Conservation (phyloP, 306 rosid genomes). For the Fragaria nilgerrensis region DNA sequence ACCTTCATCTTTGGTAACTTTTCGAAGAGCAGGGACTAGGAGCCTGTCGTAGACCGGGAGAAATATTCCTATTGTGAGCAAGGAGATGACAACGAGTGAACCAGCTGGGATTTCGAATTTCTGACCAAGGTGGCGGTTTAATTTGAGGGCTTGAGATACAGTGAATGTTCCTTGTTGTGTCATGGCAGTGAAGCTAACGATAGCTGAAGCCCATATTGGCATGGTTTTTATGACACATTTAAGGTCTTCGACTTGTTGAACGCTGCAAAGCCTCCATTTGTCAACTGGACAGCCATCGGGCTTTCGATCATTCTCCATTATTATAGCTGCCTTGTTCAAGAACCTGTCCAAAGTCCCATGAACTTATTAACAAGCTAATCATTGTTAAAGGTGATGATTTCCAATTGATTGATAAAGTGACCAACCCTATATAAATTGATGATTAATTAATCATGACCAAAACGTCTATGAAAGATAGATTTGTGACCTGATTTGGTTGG, state of each 20-base stretch:
- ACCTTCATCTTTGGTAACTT: constrained; percentile 43
- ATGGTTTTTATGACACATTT: constrained; percentile 52
- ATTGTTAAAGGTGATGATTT: not conserved
- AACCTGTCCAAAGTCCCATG: constrained; percentile 19
- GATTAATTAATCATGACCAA: not conserved
- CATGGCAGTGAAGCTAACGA: constrained; percentile 38
- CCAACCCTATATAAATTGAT: not conserved
- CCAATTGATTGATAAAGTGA: not conserved
- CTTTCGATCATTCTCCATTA: constrained; percentile 42
- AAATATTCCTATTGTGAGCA: constrained; percentile 43
- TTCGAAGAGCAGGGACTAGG: constrained; percentile 46
- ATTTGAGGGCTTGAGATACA: constrained; percentile 55
- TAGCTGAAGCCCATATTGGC: constrained; percentile 58
- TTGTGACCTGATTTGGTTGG: constrained; percentile 54
- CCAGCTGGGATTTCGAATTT: constrained; percentile 65
- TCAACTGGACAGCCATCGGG: constrained; percentile 43
- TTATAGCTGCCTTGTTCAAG: constrained; percentile 57
- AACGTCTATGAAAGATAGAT: not conserved
- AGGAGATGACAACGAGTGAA: constrained; percentile 46
- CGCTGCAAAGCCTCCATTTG: constrained; percentile 51
- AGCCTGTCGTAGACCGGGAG: constrained; percentile 55
- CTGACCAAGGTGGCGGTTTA: constrained; percentile 56
- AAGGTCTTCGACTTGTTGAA: constrained; percentile 69
- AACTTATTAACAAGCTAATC: not conserved
- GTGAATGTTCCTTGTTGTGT: constrained; percentile 51